A percentile compares a stretch with the other conserved stretches of the same genome.
Evolutionary conservation across 495 filamentous ascomycete species (phyloP).

Genomic region (Penicillium samsonianum): DNA sequence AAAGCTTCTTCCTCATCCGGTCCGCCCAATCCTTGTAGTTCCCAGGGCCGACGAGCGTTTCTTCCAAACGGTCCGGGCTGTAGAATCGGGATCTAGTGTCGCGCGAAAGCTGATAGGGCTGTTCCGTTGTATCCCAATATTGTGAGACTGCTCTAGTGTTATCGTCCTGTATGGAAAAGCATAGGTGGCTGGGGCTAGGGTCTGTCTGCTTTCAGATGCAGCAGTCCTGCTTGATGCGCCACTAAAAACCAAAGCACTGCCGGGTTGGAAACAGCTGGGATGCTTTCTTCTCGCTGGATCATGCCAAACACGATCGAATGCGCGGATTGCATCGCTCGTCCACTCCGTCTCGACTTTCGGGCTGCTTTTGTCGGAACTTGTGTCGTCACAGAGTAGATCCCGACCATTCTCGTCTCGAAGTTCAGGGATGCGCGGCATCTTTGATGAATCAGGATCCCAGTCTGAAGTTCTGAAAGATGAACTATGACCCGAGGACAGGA

Average conservation of each 20-base stretch:
- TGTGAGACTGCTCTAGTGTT: background rate
- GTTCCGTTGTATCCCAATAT: background rate
- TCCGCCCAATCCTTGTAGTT: constrained; percentile 10
- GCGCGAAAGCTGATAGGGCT: background rate
- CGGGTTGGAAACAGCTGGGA: too few species aligned
- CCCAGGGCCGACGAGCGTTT: constrained; percentile 15
- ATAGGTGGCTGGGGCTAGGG: background rate
- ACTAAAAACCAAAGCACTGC: background rate
- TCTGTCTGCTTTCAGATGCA: background rate
- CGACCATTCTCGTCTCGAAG: background rate
- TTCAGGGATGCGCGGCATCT: background rate
- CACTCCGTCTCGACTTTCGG: background rate
- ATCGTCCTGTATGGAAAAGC: background rate
- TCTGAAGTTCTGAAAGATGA: background rate
- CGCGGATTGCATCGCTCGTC: background rate
- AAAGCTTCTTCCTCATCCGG: background rate
- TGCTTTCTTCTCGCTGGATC: background rate
- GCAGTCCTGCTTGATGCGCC: background rate
- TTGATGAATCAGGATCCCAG: background rate
- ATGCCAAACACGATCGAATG: background rate
- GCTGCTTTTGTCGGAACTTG: background rate
- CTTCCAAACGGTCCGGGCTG: background rate
- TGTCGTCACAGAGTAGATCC: background rate
- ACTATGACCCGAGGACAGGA: too few species aligned
- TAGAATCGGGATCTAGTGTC: background rate